phyloP scores from a whole-genome alignment of 1,284 basidiomycete species.

The Moniliella sp. region DNA sequence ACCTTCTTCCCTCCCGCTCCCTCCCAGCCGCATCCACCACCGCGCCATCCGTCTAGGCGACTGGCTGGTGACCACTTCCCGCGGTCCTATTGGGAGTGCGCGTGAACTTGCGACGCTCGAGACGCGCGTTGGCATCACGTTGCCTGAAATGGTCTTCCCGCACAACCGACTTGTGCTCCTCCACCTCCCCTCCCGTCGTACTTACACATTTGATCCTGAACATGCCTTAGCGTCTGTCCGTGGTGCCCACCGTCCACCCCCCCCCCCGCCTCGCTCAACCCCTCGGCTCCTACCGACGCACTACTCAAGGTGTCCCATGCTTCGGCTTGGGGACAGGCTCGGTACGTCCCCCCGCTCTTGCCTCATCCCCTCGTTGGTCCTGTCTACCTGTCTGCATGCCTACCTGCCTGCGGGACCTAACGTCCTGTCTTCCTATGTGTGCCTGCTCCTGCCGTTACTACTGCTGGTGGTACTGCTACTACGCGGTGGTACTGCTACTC shows the following conservation, averaged over 20 bases:
- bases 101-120: conserved; percentile 40
- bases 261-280: neutral
- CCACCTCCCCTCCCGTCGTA: conserved; percentile 43
- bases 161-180: conserved; percentile 51
- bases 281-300: neutral
- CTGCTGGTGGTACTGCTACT: no score
- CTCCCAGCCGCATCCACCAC: neutral
- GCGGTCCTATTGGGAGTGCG: conserved; percentile 23
- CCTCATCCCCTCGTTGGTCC: no score
- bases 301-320: conserved; percentile 74
- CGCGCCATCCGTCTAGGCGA: conserved; percentile 16
- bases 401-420: no score
- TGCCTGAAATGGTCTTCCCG: conserved; percentile 94
- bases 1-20: neutral
- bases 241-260: conserved; percentile 44
- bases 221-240: conserved; percentile 53
- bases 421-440: no score
- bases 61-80: conserved; percentile 18
- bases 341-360: no score
- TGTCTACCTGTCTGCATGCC: no score
- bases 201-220: conserved; percentile 48
- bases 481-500: neutral
- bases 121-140: conserved; percentile 54
- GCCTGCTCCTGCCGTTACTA: no score
- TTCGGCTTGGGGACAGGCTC: conserved; percentile 71